phyloP scores from a whole-genome alignment of 495 filamentous ascomycete species.

The Xylaria telfairii region DNA sequence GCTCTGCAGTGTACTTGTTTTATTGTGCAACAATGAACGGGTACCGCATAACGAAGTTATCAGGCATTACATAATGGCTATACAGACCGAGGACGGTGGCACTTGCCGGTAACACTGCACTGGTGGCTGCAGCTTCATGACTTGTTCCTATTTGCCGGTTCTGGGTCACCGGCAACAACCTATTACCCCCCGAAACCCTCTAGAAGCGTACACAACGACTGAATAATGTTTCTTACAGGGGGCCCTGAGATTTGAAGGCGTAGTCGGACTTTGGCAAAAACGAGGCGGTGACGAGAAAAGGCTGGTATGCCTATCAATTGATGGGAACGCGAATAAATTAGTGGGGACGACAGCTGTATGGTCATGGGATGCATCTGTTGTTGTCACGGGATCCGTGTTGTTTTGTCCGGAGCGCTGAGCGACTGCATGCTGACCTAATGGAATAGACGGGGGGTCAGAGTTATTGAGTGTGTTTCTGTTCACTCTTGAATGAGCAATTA shows the following conservation, averaged over 20 bases:
- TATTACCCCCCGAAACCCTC: neutral
- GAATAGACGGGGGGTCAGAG: neutral
- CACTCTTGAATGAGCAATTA: neutral
- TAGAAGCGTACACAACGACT: neutral
- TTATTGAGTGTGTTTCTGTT: neutral
- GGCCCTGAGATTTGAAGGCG: neutral
- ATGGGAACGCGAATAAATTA: neutral
- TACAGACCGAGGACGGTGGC: neutral
- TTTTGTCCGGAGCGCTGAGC: neutral
- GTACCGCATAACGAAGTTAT: neutral
- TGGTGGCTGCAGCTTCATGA: neutral
- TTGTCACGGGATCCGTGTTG: constrained; percentile 20
- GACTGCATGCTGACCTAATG: neutral
- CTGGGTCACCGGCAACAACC: neutral
- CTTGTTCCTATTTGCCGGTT: neutral
- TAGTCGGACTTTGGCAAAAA: neutral
- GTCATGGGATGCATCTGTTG: constrained; percentile 20
- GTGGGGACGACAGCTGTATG: constrained; percentile 9
- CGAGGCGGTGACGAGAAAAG: constrained; percentile 20
- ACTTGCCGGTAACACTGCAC: neutral
- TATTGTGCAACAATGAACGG: neutral
- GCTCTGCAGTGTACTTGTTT: neutral
- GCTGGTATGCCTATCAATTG: neutral
- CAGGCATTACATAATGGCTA: neutral
- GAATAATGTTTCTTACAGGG: neutral